These are phyloP conservation scores for Balamuthia mandrillaris DNA, from an alignment of 208 protist species.

Conservation along the genomic window DNA sequence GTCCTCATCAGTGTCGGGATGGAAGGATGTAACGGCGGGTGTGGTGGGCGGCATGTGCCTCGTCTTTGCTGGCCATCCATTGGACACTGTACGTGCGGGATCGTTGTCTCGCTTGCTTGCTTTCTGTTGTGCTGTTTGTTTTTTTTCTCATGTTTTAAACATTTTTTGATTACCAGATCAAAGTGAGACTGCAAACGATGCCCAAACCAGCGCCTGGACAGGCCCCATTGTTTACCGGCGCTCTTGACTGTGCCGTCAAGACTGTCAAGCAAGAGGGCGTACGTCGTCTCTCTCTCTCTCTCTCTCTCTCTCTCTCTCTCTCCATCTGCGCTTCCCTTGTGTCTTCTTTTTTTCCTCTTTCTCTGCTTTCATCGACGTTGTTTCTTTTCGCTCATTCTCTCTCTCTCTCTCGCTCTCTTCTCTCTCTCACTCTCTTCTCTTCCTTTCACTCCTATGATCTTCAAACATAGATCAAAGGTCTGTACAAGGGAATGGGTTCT, in stretches of 20 bases:
- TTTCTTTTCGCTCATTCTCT: too few relatives aligned
- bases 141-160: too few relatives aligned
- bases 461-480: not conserved
- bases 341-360: too few relatives aligned
- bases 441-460: too few relatives aligned
- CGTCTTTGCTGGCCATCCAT: conserved; percentile 3
- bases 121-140: too few relatives aligned
- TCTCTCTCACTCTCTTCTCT: too few relatives aligned
- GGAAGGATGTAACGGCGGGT: not conserved
- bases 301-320: too few relatives aligned
- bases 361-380: too few relatives aligned
- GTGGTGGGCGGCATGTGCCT: not conserved
- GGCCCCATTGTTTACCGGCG: not conserved
- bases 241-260: not conserved
- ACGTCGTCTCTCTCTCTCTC: not conserved
- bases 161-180: not conserved
- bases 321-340: too few relatives aligned
- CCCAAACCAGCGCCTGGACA: not conserved
- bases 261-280: conserved; percentile 10
- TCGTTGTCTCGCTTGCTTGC: not conserved
- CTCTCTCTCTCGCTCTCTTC: too few relatives aligned
- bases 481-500: conserved; percentile 17
- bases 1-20: too few relatives aligned
- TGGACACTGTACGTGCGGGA: not conserved
- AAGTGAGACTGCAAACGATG: conserved; percentile 13